These are phyloP conservation scores for Catenaria anguillulae DNA, from an alignment of 371 early-diverging fungal species.

Conservation along the genomic window DNA sequence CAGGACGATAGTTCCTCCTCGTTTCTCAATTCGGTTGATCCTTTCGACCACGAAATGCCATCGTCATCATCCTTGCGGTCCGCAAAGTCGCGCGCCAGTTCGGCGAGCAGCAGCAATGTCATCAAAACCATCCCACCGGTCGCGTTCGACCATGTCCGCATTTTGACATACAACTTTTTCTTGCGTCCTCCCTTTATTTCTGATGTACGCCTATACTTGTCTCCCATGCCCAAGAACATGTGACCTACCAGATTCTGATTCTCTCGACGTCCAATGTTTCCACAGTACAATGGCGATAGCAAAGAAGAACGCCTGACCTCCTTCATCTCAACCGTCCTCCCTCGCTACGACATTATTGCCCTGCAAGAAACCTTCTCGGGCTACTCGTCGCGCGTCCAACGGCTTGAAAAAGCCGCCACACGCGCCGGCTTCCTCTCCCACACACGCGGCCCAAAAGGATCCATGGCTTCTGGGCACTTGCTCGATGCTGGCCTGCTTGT, in stretches of 20 bases:
- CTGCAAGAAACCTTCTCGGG: conserved; percentile 1
- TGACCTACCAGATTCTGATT: too few relatives aligned
- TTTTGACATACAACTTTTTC: conserved; percentile 5
- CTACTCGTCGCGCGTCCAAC: neutral
- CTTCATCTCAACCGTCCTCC: neutral
- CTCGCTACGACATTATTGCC: neutral
- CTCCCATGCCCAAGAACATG: too few relatives aligned
- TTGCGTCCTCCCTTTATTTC: conserved; percentile 5
- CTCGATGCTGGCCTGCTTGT: conserved; percentile 1
- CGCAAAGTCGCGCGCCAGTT: too few relatives aligned
- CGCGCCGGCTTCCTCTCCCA: neutral
- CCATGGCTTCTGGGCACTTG: neutral
- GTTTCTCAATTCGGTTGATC: too few relatives aligned
- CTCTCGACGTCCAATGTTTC: too few relatives aligned
- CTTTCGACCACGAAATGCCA: too few relatives aligned
- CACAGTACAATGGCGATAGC: conserved; percentile 5
- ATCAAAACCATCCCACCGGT: too few relatives aligned
- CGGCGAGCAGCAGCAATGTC: too few relatives aligned
- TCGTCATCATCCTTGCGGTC: too few relatives aligned
- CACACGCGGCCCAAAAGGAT: neutral
- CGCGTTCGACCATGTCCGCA: neutral
- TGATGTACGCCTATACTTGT: neutral
- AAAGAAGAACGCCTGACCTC: conserved; percentile 1
- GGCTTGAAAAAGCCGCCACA: neutral
- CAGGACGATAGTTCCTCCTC: too few relatives aligned